Base-by-base conservation (phyloP, 306 rosid genomes). In the Sicyos edulis region DNA sequence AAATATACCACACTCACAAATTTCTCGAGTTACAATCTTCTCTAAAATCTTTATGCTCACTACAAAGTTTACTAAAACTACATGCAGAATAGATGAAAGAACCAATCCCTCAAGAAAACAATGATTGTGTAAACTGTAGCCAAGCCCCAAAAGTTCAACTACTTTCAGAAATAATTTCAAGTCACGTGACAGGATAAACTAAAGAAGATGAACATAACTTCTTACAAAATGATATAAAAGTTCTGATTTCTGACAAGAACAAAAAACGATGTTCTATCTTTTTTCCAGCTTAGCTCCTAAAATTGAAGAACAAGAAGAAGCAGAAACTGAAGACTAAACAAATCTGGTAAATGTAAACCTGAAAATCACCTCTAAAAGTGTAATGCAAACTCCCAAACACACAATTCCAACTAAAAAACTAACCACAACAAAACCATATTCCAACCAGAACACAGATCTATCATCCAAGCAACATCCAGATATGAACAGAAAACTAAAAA, bases 391-490 rank as follows among this genome's bases (percentile, higher is more conserved):
- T 64, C 53, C 17, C 14, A 5, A 19, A 64, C 4, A 5, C 7
- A 45, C 17, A 47, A 66, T 44, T 66, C 34, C 55, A 66, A 66
- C 26, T 44, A 44, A 17, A 65, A 14, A 65, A n/a, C n/a, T 44
- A 6, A 49, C 54, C 32, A 2, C 19, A 65, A 10, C 10, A 6
- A 11, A 11, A 19, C 10, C 34, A 66, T 10, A 66, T 20, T 44
- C 55, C 71, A 47, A 45, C 55, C 53, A 66, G 37, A 66, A 66
- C 17, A 17, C 71, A 66, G 71, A 66, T 66, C 71, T 66, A 45
- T 45, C 26, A 42, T 42, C 26, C n/a, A 64, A 64, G 40, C 6
- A 34, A 34, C 40, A 34, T 34, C 40, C 40, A 34, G 40, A 64
- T 37, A 50, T 9, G 47, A 24, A 37, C 70, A 8, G 7, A 51